Base-by-base conservation (phyloP, 208 protist genomes). In the Kentomonas sorsogonicus region DNA sequence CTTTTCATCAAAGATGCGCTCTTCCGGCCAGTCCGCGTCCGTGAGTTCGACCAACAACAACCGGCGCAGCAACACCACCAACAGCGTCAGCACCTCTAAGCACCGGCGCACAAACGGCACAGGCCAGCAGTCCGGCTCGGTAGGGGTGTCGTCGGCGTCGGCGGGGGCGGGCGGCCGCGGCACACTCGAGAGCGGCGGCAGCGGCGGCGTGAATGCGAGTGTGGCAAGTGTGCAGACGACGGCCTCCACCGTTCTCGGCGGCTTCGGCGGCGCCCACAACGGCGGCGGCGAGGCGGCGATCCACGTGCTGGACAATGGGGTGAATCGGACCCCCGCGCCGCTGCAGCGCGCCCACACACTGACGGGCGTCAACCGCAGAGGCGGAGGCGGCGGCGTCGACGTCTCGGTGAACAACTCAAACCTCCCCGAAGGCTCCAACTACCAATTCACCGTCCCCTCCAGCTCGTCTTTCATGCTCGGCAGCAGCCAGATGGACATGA, bases 311-410 rank as follows among this genome's bases (percentile, higher is more conserved):
- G 88, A 92, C 67, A 82, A 83, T 23, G 85, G 85, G 23, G 79
- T 93, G 6, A 88, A 94, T 62, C 80, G 90, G 34, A 94, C 90
- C 0, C 90, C 90, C 0, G 44, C 82, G 36, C 86, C 77, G n/a
- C 74, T 96, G 39, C 66, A 75, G 53, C 60, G 46, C 7, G 61
- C 59, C 27, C 66, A 65, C 31, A n/a, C n/a, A n/a, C 56, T 63
- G 22, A 55, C 63, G 18, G 58, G 66, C 25, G 66, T 54, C 20
- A 56, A 53, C 27, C 46, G 48, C 7, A 39, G 29, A 30, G 31
- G 50, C 45, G 47, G 60, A 38, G 38, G 39, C 22, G 27, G 64
- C 26, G 36, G 39, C 5, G 16, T 39, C 15, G 45, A 45, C 26
- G 59, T 55, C 31, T 57, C 50, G 38, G 31, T 58, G 40, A 27